phyloP scores from a whole-genome alignment of 495 filamentous ascomycete species.

The Aspergillus taichungensis region DNA sequence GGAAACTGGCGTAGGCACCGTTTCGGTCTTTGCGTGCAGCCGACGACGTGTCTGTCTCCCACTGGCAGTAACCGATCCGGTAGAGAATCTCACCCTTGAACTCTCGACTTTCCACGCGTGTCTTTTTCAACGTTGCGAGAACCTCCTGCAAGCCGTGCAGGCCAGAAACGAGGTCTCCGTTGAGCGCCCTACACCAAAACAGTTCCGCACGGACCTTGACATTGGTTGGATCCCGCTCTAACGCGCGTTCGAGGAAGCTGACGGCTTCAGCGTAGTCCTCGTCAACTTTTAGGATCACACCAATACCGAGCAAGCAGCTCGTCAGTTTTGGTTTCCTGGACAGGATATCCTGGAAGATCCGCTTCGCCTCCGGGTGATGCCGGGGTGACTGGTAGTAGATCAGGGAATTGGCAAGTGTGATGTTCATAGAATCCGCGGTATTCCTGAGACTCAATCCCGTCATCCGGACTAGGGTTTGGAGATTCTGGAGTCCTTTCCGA shows the following conservation, averaged over 20 bases:
- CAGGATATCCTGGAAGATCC: constrained; percentile 71
- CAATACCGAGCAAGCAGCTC: constrained; percentile 77
- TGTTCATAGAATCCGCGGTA: constrained; percentile 61
- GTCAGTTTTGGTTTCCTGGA: constrained; percentile 62
- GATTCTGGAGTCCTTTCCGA: constrained; percentile 56
- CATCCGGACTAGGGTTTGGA: constrained; percentile 49
- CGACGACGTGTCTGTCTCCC: constrained; percentile 67
- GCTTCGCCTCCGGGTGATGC: constrained; percentile 78
- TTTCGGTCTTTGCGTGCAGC: constrained; percentile 64
- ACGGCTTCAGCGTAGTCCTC: constrained; percentile 75
- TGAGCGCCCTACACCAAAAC: constrained; percentile 84
- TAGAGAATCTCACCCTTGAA: constrained; percentile 78
- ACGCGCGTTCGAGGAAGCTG: constrained; percentile 64
- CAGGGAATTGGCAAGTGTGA: constrained; percentile 70
- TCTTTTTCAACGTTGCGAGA: constrained; percentile 47
- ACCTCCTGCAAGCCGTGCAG: constrained; percentile 60
- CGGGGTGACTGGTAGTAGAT: constrained; percentile 84
- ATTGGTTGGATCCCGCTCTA: constrained; percentile 60
- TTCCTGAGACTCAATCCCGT: constrained; percentile 59
- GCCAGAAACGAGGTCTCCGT: constrained; percentile 58
- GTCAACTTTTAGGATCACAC: constrained; percentile 85
- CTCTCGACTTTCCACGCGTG: constrained; percentile 52
- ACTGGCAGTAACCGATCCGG: constrained; percentile 80
- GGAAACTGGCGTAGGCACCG: constrained; percentile 73
- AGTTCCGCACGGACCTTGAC: constrained; percentile 70